Evolutionary conservation across 2,329 filamentous ascomycete species (phyloP), one percentile per base, ranked within the genome.

Genomic region (Neophaeococcomyces mojaviensis): DNA sequence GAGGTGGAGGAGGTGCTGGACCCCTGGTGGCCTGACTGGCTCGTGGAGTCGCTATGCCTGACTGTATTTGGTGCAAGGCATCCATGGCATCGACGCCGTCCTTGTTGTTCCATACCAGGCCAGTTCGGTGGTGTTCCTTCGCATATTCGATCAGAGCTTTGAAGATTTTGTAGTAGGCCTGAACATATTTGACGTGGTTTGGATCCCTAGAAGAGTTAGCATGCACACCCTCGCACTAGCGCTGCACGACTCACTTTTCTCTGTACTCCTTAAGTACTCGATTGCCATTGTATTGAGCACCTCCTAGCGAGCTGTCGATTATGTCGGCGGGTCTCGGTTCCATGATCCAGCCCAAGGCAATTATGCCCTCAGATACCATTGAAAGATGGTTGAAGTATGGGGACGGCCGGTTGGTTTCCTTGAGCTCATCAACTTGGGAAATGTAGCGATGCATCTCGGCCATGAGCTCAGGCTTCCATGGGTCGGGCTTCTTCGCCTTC

Each of bases 281-380:
- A 71, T 98, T 97, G 28, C 92, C 92, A 59, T 87, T 96, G 70
- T 94, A 94, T 64, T 97, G 84, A 33, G 89, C 87, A 41, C 88
- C 84, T 24, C 83, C 82, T 16, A 94, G 74, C 49, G 83, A 83
- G 56, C 95, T 89, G 38, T 82, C 82, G 38, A 97, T 84, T 59
- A 89, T 86, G 60, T 92, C 89, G 53, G 78, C 82, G 2, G 92
- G 92, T 62, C 88, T 88, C 53, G 71, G 76, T 43, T 94, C 86
- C 39, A 92, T 79, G 48, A 97, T 85, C 92, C 92, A 98, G 28
- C 86, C 87, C 48, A 98, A 72, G 32, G 88, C 82, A 61, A 87
- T 84, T 55, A 95, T 89, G 55, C 89, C 89, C 61, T 97, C 90
- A 1, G 88, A 82, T 24, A 97, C 86, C 55, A 89, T 83, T 60